phyloP scores from a whole-genome alignment of 1,139 yeast species.

The Saccharomyces hybrid region DNA sequence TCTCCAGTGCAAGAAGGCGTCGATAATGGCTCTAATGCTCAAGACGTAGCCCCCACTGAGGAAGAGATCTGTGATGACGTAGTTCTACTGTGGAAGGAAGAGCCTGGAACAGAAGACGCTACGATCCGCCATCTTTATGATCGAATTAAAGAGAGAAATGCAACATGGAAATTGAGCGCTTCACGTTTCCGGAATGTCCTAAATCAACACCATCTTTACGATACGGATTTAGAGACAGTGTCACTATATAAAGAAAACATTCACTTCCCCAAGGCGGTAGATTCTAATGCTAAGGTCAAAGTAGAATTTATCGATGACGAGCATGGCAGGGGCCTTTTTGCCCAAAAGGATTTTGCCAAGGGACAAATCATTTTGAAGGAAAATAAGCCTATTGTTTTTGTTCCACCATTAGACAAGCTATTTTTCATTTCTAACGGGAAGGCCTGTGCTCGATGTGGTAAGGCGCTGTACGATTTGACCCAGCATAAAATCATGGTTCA shows the following conservation, averaged over 20 bases:
- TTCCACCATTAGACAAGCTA: conserved; percentile 66
- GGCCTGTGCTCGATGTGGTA: conserved; percentile 78
- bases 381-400: conserved; percentile 53
- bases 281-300: background rate
- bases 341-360: conserved; percentile 39
- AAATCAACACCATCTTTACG: background rate
- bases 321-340: conserved; percentile 44
- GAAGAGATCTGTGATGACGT: conserved; percentile 57
- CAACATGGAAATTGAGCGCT: conserved; percentile 47
- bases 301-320: conserved; percentile 18
- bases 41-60: conserved; percentile 44
- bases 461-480: conserved; percentile 39
- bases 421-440: conserved; percentile 56
- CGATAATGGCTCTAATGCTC: background rate
- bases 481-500: conserved; percentile 35
- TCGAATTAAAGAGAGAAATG: conserved; percentile 43
- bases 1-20: conserved; percentile 7
- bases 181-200: conserved; percentile 3
- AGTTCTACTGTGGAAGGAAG: conserved; percentile 58
- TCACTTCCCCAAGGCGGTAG: conserved; percentile 36
- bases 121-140: conserved; percentile 49
- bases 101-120: conserved; percentile 53
- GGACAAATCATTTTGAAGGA: conserved; percentile 53
- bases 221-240: conserved; percentile 32
- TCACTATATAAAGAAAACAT: conserved; percentile 48